Conservation (phyloP, 2,329 filamentous ascomycete genomes). For the Alternaria ventricosa region DNA sequence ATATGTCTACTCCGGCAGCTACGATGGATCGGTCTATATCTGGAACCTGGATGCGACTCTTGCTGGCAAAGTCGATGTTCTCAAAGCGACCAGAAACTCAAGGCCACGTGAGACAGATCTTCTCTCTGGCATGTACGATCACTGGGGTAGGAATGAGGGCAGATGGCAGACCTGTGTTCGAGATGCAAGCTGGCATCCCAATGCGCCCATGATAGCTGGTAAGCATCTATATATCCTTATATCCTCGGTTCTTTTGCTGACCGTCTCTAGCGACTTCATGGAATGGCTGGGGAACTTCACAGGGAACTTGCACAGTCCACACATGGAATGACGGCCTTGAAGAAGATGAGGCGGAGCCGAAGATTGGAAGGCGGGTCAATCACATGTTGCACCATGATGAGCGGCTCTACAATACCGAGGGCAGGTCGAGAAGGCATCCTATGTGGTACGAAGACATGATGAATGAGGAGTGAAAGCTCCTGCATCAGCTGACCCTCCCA, state of each 20-base stretch:
- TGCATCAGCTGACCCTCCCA: constrained; percentile 2
- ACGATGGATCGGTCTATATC: constrained; percentile 87
- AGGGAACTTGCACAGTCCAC: constrained; percentile 79
- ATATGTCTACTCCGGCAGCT: constrained; percentile 91
- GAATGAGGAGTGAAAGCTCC: constrained; percentile 31
- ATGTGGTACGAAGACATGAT: constrained; percentile 39
- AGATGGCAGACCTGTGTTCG: constrained; percentile 80
- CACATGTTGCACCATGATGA: constrained; percentile 46
- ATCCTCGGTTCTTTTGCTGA: constrained; percentile 17
- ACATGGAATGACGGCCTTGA: constrained; percentile 73
- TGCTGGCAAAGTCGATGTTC: constrained; percentile 79
- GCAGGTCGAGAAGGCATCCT: constrained; percentile 26
- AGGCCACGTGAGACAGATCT: constrained; percentile 62
- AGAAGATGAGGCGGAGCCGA: constrained; percentile 63
- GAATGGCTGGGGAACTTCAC: constrained; percentile 76
- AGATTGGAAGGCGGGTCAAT: constrained; percentile 45
- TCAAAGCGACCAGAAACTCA: constrained; percentile 69
- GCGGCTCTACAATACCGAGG: constrained; percentile 37
- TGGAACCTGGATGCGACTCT: constrained; percentile 93
- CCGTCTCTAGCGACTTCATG: constrained; percentile 73
- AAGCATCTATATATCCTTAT: constrained; percentile 33
- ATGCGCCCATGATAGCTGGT: constrained; percentile 77
- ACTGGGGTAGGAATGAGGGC: constrained; percentile 60
- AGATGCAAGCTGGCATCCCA: constrained; percentile 91
- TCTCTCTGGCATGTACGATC: constrained; percentile 63